Base-by-base conservation (phyloP, 176 grass and related monocot species). In the Musa schizocarpa region DNA sequence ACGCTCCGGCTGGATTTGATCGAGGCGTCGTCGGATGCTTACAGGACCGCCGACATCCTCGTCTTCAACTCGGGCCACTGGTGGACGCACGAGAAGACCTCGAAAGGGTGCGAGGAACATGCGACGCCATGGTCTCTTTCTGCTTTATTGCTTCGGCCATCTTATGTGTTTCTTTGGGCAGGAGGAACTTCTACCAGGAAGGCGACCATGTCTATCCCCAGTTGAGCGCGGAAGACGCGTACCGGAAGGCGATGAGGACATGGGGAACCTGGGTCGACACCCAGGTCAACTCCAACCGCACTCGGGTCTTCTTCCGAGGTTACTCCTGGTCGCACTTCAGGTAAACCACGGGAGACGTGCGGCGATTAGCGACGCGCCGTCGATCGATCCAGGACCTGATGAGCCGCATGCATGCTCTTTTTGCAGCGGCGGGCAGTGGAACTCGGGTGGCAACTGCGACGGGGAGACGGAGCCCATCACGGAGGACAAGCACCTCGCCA, bases 31-130 rank as follows among this genome's bases (percentile, higher is more conserved):
- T 84, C 76, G 72, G 67, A 75, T 0, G 91, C 72, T 57, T 93
- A 91, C 81, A 85, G 88, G 73, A 73, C 87, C 73, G 90, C 95
- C 11, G 88, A 91, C 83, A 73, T 98, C 68, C 85, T 98, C 19
- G 69, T 98, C 19, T 98, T 98, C 81, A 98, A 98, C 75, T 90
- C 95, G 1, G 90, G 95, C 24, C 95, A 94, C 74, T 98, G 95
- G 95, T 98, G 95, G 95, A 98, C 95, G 8, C 94, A 98, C 74
- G 84, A 88, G 43, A 98, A 98, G 82, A 98, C 94, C 56, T 83
- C 90, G 61, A 76, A 85, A 79, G 94, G 94, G 94, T 98, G 88
- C 83, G 26, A 74, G 2, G 29, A 29, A 43, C 4, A 6, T 43
- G 34, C 4, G 34, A 4, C 34, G 4, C 0, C 34, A 43, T 0